Base-by-base conservation (phyloP, 2,329 filamentous ascomycete genomes). In the Fusarium compactum region DNA sequence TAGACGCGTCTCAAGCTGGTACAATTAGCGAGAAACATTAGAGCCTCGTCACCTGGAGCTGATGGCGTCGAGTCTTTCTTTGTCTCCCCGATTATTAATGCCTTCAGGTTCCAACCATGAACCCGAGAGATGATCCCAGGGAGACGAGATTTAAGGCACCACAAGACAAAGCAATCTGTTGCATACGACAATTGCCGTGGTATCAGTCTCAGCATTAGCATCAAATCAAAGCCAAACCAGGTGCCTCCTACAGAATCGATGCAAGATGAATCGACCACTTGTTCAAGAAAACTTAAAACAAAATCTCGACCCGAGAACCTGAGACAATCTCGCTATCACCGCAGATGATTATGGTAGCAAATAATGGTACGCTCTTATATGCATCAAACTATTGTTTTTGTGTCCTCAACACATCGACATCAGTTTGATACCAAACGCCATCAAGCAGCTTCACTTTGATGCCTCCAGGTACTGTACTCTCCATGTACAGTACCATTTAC, bases 381-480 rank as follows among this genome's bases (percentile, higher is more conserved):
- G 51, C 57, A 61, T 60, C 51, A n/a, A 72, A 66, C 64, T 71
- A 71, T 71, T 72, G 54, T 40, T 63, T 57, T 58, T 27, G 47
- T 51, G 53, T 34, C 47, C 61, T 70, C 56, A 18, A 40, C 18
- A 6, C 6, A 38, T 38, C 34, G 10, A 27, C 63, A 59, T 70
- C 53, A 38, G 60, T 25, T 51, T 30, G 11, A 16, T 44, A 47
- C 63, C 47, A 65, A 43, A 58, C 53, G 44, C 57, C 56, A 52
- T 67, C 50, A 44, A 67, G 43, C 43, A 51, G 32, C 40, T 10
- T 27, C 22, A 47, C 44, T 29, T 30, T 22, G 24, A 18, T 18
- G 12, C 40, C 32, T 61, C 41, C 43, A 34, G 32, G 16, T 34
- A 18, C 16, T n/a, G 16, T 4, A n/a, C 34, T n/a, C 34, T 38